These are phyloP conservation scores for Giardia duodenalis DNA, from an alignment of 208 protist genomes.

Conservation along the genomic window DNA sequence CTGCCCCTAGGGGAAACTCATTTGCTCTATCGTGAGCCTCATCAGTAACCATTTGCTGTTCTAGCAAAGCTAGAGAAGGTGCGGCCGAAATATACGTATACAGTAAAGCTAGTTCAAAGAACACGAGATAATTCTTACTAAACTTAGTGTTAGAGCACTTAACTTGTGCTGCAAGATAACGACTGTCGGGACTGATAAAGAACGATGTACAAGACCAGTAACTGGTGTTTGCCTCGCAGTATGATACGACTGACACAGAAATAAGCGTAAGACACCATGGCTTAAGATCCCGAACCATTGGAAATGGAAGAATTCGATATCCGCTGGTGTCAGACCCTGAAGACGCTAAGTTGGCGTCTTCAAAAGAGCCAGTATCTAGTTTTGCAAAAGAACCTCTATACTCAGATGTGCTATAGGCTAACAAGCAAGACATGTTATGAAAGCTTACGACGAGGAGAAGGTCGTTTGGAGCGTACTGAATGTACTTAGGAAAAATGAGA, in stretches of 20 bases:
- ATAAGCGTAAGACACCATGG: background rate
- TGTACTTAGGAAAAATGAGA: background rate
- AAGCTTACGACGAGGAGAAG: background rate
- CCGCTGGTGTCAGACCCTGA: too few species aligned
- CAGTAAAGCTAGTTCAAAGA: background rate
- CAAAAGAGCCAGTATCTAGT: too few species aligned
- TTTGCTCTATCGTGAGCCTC: background rate
- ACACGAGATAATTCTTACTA: conserved; percentile 1
- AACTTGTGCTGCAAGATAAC: background rate
- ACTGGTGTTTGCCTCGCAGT: background rate
- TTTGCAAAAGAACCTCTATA: too few species aligned
- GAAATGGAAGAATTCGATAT: background rate
- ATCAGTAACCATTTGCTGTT: background rate
- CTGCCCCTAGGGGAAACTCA: background rate
- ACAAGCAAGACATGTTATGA: background rate
- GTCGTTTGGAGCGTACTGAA: background rate
- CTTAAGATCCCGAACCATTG: background rate
- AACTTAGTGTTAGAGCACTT: background rate
- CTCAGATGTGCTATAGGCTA: background rate
- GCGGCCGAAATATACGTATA: background rate
- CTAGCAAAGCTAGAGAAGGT: background rate
- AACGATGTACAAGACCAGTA: background rate
- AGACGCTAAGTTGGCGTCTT: too few species aligned
- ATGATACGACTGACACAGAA: background rate
- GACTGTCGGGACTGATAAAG: background rate